These are phyloP conservation scores for Liriodendron chinense DNA, from an alignment of 164 flowering plant genomes.

Conservation along the genomic window DNA sequence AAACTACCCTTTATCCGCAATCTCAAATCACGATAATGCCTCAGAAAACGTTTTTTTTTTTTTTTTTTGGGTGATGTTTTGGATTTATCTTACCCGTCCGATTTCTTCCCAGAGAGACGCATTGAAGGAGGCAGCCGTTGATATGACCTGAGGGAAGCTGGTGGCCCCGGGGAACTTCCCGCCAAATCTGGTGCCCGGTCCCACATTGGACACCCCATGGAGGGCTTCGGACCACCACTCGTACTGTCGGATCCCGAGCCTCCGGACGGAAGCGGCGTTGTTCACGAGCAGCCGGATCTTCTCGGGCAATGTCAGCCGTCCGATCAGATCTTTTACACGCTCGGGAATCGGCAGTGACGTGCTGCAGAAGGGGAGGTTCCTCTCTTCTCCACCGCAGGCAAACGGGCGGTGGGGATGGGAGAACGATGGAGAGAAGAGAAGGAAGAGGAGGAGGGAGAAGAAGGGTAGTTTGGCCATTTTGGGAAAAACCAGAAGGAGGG, in stretches of 20 bases:
- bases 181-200: conserved; percentile 72
- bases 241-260: conserved; percentile 77
- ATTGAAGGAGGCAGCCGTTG: conserved; percentile 87
- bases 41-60: neutral
- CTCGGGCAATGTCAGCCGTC: conserved; percentile 69
- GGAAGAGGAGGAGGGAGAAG: neutral
- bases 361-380: conserved; percentile 50
- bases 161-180: conserved; percentile 72
- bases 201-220: conserved; percentile 85
- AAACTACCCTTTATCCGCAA: neutral
- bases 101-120: conserved; percentile 73
- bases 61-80: too few species aligned
- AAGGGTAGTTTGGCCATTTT: conserved; percentile 3
- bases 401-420: conserved; percentile 36
- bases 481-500: neutral
- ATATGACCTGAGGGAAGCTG: conserved; percentile 91
- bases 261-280: conserved; percentile 64
- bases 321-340: conserved; percentile 64
- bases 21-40: too few species aligned
- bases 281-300: conserved; percentile 63
- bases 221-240: conserved; percentile 99
- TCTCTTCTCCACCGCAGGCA: conserved; percentile 56
- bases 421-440: neutral
- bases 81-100: conserved; percentile 58
- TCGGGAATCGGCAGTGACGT: conserved; percentile 23